Percentiles rank a stretch among this genome's conserved stretches.
phyloP scores from a whole-genome alignment of 257 asterid genomes.

The Solanum boliviense region DNA sequence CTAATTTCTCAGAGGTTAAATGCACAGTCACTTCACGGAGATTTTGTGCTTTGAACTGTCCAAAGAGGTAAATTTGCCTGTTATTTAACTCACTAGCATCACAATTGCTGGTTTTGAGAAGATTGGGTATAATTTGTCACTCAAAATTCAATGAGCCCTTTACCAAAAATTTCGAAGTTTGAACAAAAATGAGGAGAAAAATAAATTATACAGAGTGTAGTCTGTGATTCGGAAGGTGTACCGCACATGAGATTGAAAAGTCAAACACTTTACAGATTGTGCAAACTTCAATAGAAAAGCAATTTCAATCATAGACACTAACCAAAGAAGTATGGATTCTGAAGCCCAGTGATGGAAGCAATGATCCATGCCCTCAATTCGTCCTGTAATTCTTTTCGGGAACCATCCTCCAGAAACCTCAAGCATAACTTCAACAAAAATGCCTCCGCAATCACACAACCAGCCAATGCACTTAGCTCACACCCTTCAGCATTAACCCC shows the following conservation, averaged over 20 bases:
- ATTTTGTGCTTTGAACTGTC: background rate
- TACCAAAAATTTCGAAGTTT: background rate
- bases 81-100: background rate
- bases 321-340: conserved; percentile 46
- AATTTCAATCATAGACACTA: conserved; percentile 8
- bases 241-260: background rate
- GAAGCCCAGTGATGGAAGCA: conserved; percentile 42
- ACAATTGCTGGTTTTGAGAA: background rate
- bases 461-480: conserved; percentile 35
- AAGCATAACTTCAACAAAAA: conserved; percentile 48
- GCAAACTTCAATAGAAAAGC: background rate
- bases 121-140: background rate
- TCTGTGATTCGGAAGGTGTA: background rate
- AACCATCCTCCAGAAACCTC: conserved; percentile 31
- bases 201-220: background rate
- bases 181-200: background rate
- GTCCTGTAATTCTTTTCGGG: conserved; percentile 24
- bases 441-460: conserved; percentile 48
- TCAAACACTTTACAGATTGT: background rate
- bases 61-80: background rate
- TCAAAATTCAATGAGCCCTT: background rate
- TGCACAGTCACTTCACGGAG: background rate
- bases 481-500: conserved; percentile 24
- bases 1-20: background rate
- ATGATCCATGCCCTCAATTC: conserved; percentile 50